Percentiles rank a stretch among this genome's conserved stretches.
These are phyloP conservation scores for Chrysoporthe cubensis DNA, from an alignment of 2,329 filamentous ascomycete species.

Conservation along the genomic window DNA sequence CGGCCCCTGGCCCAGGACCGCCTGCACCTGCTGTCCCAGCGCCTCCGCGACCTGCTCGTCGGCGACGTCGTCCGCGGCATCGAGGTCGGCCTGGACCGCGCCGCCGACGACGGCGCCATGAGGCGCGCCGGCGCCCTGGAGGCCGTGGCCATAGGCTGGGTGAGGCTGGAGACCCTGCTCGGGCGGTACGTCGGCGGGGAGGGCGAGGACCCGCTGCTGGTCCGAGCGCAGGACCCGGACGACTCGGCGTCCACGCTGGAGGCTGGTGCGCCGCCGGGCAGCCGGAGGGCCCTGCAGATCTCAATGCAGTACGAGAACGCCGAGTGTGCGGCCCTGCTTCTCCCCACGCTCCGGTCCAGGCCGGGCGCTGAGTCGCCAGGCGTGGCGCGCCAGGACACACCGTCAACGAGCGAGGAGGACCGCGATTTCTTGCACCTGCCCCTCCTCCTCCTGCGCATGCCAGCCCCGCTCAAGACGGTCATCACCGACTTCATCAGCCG, in stretches of 20 bases:
- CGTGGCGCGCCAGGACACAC: not conserved
- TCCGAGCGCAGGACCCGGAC: constrained; percentile 16
- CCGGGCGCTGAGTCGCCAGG: not conserved
- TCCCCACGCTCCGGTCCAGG: constrained; percentile 42
- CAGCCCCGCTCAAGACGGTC: constrained; percentile 52
- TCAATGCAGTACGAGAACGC: constrained; percentile 58
- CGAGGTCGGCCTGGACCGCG: constrained; percentile 52
- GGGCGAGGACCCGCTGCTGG: constrained; percentile 6
- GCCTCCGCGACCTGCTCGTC: constrained; percentile 58
- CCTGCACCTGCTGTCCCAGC: constrained; percentile 49
- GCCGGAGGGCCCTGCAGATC: constrained; percentile 46
- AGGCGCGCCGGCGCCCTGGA: constrained; percentile 49
- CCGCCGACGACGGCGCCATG: constrained; percentile 43
- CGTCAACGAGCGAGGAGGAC: constrained; percentile 11
- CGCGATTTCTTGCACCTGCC: constrained; percentile 52
- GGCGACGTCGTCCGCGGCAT: constrained; percentile 65
- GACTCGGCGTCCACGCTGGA: constrained; percentile 20
- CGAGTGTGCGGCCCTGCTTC: constrained; percentile 53
- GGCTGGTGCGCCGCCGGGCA: constrained; percentile 28
- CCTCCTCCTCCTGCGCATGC: constrained; percentile 60
- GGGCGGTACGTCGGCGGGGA: constrained; percentile 36
- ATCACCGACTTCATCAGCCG: constrained; percentile 55
- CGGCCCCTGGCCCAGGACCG: constrained; percentile 43
- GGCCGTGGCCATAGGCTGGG: constrained; percentile 53
- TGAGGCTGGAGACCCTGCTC: constrained; percentile 38